phyloP scores from a whole-genome alignment of 2,329 filamentous ascomycete species.

The Neonectria ditissima region DNA sequence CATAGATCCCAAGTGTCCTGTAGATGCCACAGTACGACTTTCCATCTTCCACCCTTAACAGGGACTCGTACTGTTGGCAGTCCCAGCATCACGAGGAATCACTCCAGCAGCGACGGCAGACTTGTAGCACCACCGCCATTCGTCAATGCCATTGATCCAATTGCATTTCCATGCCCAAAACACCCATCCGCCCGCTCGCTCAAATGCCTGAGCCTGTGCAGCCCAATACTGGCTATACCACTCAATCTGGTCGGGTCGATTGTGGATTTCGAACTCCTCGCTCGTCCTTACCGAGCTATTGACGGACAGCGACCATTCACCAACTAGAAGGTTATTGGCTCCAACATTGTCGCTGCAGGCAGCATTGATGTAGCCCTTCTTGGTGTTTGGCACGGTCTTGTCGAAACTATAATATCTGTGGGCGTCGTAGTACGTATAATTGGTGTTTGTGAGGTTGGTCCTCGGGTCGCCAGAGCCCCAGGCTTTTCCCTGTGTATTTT shows the following conservation, averaged over 20 bases:
- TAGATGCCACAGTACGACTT: no score
- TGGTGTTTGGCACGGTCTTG: no score
- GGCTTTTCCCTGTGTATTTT: no score
- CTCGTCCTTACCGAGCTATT: slow-evolving; percentile 62
- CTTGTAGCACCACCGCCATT: slow-evolving; percentile 63
- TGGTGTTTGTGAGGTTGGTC: no score
- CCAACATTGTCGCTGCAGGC: slow-evolving; percentile 62
- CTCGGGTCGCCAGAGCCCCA: no score
- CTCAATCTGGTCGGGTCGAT: no score
- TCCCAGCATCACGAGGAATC: slow-evolving; percentile 42
- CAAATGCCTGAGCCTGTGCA: slow-evolving; percentile 67
- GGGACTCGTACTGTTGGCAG: slow-evolving; percentile 22
- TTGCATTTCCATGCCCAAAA: slow-evolving; percentile 71
- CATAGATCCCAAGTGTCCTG: no score
- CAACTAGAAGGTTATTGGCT: slow-evolving; percentile 62
- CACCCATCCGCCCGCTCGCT: slow-evolving; percentile 65
- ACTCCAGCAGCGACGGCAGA: slow-evolving; percentile 42
- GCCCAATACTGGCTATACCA: slow-evolving; percentile 70
- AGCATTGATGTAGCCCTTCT: slow-evolving; percentile 63
- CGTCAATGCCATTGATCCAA: slow-evolving; percentile 53
- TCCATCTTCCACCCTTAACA: neutral
- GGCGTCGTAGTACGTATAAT: no score
- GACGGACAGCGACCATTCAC: slow-evolving; percentile 69
- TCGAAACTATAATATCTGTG: no score
- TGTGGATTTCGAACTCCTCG: slow-evolving; percentile 56